Evolutionary conservation across 768 basidiomycete genomes (phyloP).

Genomic region (Suillus subaureus): DNA sequence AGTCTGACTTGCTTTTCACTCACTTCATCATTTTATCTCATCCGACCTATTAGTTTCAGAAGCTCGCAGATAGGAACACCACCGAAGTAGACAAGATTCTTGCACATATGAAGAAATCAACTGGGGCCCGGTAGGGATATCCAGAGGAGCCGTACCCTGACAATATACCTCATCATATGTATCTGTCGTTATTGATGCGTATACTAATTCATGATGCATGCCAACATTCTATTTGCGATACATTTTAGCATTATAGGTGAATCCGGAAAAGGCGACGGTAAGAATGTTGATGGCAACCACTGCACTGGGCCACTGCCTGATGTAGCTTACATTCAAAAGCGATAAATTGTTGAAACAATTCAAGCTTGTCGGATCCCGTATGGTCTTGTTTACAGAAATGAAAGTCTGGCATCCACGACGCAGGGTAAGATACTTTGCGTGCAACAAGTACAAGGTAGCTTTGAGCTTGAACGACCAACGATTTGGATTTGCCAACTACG

Average conservation of each 20-base stretch:
- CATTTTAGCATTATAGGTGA: not conserved
- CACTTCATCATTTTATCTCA: not conserved
- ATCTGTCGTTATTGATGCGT: not conserved
- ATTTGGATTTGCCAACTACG: not conserved
- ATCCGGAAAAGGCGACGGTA: too few relatives aligned
- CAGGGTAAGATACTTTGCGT: not conserved
- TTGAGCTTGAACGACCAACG: not conserved
- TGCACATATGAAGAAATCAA: constrained; percentile 61
- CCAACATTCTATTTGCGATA: not conserved
- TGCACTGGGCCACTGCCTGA: not conserved
- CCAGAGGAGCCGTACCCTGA: not conserved
- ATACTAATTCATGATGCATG: not conserved
- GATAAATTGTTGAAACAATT: too few relatives aligned
- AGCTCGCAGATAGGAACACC: constrained; percentile 62
- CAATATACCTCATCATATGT: not conserved
- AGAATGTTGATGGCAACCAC: not conserved
- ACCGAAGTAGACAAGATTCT: constrained; percentile 69
- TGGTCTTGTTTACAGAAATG: not conserved
- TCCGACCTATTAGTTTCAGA: constrained; percentile 62
- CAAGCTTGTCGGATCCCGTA: not conserved
- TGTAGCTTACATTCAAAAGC: too few relatives aligned
- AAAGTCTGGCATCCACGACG: not conserved
- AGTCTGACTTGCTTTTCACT: constrained; percentile 19
- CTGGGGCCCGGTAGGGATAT: constrained; percentile 29
- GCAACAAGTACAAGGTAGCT: not conserved